These are phyloP conservation scores for Xylariales sp. DNA, from an alignment of 2,329 filamentous ascomycete genomes.

Conservation along the genomic window DNA sequence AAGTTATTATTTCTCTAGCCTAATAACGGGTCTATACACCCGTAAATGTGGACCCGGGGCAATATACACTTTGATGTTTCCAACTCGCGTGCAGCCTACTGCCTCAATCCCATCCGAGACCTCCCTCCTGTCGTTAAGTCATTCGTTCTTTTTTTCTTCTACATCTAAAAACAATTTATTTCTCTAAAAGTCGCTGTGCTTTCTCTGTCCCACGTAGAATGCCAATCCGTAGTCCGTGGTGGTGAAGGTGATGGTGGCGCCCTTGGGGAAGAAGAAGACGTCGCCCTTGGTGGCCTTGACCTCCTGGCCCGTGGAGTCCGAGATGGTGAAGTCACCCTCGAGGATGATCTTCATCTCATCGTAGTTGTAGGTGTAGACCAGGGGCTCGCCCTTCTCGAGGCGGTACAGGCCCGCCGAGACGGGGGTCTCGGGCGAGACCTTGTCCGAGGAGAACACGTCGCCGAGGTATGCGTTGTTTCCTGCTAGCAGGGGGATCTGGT, in stretches of 20 bases:
- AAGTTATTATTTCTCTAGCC: too few relatives aligned
- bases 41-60: too few relatives aligned
- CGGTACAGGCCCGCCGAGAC: slow-evolving; percentile 63
- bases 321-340: slow-evolving; percentile 62
- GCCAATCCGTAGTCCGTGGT: slow-evolving; percentile 57
- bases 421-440: slow-evolving; percentile 52
- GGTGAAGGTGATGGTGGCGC: slow-evolving; percentile 61
- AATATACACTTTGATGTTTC: too few relatives aligned
- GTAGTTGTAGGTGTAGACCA: slow-evolving; percentile 66
- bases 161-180: too few relatives aligned
- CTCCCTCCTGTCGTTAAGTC: too few relatives aligned
- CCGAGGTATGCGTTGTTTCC: slow-evolving; percentile 62
- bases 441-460: slow-evolving; percentile 53
- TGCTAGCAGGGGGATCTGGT: slow-evolving; percentile 61
- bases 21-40: too few relatives aligned
- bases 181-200: slow-evolving; percentile 16
- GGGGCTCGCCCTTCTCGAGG: slow-evolving; percentile 61
- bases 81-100: too few relatives aligned
- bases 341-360: slow-evolving; percentile 73
- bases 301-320: slow-evolving; percentile 56
- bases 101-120: too few relatives aligned
- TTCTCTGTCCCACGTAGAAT: slow-evolving; percentile 47
- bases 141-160: too few relatives aligned
- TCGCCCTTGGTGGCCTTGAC: slow-evolving; percentile 58
- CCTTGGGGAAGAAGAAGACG: slow-evolving; percentile 66